Evolutionary conservation across 345 rosid genomes (phyloP).

Genomic region (Ceriops zippeliana): DNA sequence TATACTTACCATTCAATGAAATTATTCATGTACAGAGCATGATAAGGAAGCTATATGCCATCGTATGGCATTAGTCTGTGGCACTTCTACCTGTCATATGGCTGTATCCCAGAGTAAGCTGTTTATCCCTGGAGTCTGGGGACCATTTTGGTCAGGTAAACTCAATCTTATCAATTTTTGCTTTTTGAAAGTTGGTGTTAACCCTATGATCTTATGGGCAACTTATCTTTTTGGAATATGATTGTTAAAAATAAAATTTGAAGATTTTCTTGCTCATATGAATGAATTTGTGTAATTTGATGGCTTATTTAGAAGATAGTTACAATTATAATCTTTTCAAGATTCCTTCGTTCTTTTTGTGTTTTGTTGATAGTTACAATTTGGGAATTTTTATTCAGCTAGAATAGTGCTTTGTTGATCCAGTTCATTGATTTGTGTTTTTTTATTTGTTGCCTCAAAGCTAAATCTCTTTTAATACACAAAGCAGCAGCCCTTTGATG

Average conservation of each 20-base stretch:
- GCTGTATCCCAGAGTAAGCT: conserved; percentile 77
- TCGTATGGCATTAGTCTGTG: conserved; percentile 88
- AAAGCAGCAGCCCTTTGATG: no score
- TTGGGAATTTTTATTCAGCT: no score
- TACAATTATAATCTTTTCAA: no score
- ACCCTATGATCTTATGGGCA: not conserved
- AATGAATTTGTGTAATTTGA: no score
- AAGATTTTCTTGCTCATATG: not conserved
- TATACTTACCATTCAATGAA: not conserved
- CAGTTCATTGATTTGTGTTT: no score
- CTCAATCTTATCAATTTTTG: not conserved
- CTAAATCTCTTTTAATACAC: no score
- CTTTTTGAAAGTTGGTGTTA: not conserved
- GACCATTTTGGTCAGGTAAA: conserved; percentile 98
- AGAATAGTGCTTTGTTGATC: no score
- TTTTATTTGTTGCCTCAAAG: no score
- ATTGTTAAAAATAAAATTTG: not conserved
- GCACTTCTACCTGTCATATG: conserved; percentile 98
- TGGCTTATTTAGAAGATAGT: no score
- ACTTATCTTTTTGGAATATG: not conserved
- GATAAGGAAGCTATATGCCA: conserved; percentile 65
- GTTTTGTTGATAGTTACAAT: no score
- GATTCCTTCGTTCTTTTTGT: no score
- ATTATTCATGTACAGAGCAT: conserved; percentile 30
- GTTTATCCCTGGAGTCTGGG: conserved; percentile 97